Conservation (phyloP, 2,329 filamentous ascomycete species). For the Penicillium frequentans region DNA sequence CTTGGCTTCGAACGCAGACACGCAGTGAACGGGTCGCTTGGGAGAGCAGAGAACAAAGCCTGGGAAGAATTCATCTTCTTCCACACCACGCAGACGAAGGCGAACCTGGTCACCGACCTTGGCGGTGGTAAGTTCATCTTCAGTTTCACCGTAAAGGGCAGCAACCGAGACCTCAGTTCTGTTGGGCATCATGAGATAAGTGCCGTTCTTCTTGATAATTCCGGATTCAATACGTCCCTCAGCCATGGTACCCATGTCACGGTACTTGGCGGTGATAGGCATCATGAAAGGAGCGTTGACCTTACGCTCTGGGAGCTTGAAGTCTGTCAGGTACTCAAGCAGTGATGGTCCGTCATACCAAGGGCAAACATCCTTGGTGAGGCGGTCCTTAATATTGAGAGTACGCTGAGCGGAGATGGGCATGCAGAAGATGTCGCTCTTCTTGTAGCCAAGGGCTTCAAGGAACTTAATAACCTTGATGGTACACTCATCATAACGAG, state of each 20-base stretch:
- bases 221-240: constrained; percentile 97
- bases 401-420: constrained; percentile 89
- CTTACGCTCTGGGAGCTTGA: constrained; percentile 92
- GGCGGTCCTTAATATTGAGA: constrained; percentile 82
- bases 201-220: constrained; percentile 86
- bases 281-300: constrained; percentile 99
- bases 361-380: constrained; percentile 71
- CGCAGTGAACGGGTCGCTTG: constrained; percentile 89
- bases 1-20: constrained; percentile 88
- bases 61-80: constrained; percentile 94
- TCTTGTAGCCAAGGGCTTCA: constrained; percentile 92
- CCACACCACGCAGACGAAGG: constrained; percentile 85
- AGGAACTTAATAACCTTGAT: constrained; percentile 85
- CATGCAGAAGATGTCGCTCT: constrained; percentile 93
- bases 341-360: constrained; percentile 91
- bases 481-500: constrained; percentile 89
- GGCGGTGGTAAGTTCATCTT: constrained; percentile 80
- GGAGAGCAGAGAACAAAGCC: constrained; percentile 96
- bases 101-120: constrained; percentile 95
- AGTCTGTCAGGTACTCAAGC: constrained; percentile 91
- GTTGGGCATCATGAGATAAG: constrained; percentile 93
- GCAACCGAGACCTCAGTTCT: constrained; percentile 76
- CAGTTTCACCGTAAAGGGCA: constrained; percentile 90
- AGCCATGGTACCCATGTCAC: constrained; percentile 94
- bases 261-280: constrained; percentile 93